Evolutionary conservation across 352 stramenopile species (phyloP).

Genomic region (Pythium angustatum): DNA sequence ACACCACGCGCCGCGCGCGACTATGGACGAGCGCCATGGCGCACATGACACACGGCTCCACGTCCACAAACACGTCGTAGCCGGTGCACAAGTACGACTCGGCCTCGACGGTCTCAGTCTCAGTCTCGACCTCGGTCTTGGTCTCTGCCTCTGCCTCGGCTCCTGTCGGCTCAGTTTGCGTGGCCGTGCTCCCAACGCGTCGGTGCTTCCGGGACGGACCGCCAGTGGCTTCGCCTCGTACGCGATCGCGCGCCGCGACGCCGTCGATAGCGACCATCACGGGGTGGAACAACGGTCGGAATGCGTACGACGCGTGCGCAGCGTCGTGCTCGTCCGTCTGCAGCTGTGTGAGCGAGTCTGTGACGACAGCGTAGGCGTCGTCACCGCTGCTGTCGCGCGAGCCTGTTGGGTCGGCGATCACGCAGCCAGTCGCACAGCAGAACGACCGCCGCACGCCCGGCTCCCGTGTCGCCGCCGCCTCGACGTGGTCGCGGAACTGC

Average conservation of each 20-base stretch:
- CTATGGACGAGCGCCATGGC: conserved; percentile 90
- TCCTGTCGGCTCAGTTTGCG: too few species aligned
- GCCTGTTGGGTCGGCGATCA: conserved; percentile 52
- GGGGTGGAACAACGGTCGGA: conserved; percentile 60
- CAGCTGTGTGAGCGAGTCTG: conserved; percentile 20
- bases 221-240: conserved; percentile 30
- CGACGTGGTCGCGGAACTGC: conserved; percentile 5
- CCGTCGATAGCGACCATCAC: conserved; percentile 69
- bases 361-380: conserved; percentile 34
- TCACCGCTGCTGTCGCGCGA: conserved; percentile 8
- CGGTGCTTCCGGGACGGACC: conserved; percentile 38
- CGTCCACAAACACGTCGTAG: conserved; percentile 85
- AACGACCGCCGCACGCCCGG: too few species aligned
- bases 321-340: neutral
- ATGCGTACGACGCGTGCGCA: too few species aligned
- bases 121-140: too few species aligned
- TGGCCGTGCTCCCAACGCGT: neutral
- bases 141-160: too few species aligned
- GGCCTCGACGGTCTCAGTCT: neutral
- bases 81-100: conserved; percentile 89
- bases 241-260: conserved; percentile 63
- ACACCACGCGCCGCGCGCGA: conserved; percentile 78
- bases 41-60: conserved; percentile 88
- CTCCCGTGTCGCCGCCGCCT: too few species aligned
- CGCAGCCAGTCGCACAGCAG: conserved; percentile 52